Evolutionary conservation across 306 rosid species (phyloP).

Genomic region (Luffa aegyptiaca): DNA sequence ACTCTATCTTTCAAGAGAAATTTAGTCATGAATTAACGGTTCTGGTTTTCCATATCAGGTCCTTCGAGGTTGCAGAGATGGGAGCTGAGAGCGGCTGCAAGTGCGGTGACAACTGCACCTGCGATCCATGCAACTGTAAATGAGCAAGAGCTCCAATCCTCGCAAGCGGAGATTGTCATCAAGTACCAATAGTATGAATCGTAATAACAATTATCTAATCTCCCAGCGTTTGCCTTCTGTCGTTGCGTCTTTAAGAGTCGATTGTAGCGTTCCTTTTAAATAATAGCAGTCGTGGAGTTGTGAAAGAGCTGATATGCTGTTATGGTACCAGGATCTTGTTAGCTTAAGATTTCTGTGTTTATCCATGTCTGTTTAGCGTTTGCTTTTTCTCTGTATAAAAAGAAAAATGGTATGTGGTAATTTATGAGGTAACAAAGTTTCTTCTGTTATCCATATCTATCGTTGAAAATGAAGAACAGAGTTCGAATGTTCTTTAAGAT

Average conservation of each 20-base stretch:
- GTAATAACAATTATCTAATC: background rate
- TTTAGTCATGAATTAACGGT: background rate
- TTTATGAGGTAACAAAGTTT: background rate
- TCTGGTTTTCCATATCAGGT: background rate
- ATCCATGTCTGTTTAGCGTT: background rate
- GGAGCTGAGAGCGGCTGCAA: constrained; percentile 51
- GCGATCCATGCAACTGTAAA: constrained; percentile 58
- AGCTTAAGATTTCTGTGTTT: background rate
- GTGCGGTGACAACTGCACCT: constrained; percentile 51
- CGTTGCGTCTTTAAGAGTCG: constrained; percentile 6
- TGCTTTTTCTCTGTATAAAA: background rate
- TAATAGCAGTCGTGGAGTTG: background rate
- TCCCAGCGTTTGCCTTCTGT: background rate
- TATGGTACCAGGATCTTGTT: background rate
- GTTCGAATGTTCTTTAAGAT: background rate
- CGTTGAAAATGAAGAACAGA: background rate
- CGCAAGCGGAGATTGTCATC: background rate
- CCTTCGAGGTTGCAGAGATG: constrained; percentile 37
- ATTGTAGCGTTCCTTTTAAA: background rate
- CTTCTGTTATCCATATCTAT: background rate
- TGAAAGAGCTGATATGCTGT: background rate
- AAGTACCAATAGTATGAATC: background rate
- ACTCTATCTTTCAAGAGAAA: background rate
- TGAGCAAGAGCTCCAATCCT: constrained; percentile 14
- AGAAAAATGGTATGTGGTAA: background rate